Percentiles rank a stretch among this genome's conserved stretches.
Evolutionary conservation across 768 basidiomycete species (phyloP).

Genomic region (Coprinopsis marcescibilis): DNA sequence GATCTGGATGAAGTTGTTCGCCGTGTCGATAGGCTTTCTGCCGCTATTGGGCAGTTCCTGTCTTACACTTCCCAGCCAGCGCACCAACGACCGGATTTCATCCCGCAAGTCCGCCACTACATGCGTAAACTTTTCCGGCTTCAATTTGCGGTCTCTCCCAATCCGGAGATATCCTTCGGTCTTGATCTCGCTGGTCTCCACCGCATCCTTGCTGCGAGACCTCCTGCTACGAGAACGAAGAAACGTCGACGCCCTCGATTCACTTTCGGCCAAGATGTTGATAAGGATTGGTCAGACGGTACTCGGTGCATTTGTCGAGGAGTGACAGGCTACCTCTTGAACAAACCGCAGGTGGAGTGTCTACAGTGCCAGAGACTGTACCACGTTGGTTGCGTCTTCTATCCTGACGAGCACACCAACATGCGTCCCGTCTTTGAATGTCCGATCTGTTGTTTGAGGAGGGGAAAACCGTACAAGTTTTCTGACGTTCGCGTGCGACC

Average conservation of each 20-base stretch:
- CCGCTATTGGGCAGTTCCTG: conserved; percentile 75
- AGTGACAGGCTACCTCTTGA: conserved; percentile 51
- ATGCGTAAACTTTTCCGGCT: conserved; percentile 89
- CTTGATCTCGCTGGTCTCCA: conserved; percentile 79
- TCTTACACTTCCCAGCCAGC: conserved; percentile 61
- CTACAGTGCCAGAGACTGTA: conserved; percentile 60
- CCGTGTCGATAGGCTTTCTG: conserved; percentile 68
- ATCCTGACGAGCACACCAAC: conserved; percentile 39
- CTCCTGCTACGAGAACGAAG: conserved; percentile 45
- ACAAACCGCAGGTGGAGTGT: conserved; percentile 62
- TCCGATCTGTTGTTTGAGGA: conserved; percentile 73
- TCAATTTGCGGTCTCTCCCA: conserved; percentile 83
- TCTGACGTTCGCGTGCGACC: conserved; percentile 74
- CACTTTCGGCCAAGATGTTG: conserved; percentile 71
- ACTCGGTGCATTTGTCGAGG: conserved; percentile 82
- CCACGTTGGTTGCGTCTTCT: conserved; percentile 75
- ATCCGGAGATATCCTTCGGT: conserved; percentile 75
- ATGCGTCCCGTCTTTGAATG: conserved; percentile 48
- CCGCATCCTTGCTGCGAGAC: conserved; percentile 70
- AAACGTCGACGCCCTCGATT: conserved; percentile 56
- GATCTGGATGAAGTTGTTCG: conserved; percentile 77
- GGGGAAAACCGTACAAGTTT: conserved; percentile 63
- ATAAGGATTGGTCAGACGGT: conserved; percentile 66
- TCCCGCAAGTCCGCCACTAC: conserved; percentile 81
- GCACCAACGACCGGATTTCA: conserved; percentile 71